phyloP scores from a whole-genome alignment of 2,329 filamentous ascomycete genomes.

The Paecilomyces sp. region DNA sequence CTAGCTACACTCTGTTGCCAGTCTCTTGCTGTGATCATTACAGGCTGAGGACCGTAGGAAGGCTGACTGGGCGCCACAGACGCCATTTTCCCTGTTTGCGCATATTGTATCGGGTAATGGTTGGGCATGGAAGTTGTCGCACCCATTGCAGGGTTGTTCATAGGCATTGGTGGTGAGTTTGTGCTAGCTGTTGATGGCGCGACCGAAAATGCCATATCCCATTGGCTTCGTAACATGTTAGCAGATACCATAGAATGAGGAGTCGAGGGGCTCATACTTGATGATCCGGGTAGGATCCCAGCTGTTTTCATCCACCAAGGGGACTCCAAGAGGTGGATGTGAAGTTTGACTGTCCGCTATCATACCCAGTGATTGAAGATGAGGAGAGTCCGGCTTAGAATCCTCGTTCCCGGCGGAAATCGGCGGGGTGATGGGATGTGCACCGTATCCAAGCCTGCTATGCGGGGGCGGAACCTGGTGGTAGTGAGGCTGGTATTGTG shows the following conservation, averaged over 20 bases:
- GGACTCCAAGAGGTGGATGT: conserved; percentile 43
- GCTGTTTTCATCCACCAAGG: conserved; percentile 57
- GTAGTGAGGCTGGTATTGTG: conserved; percentile 45
- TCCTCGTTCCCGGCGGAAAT: conserved; percentile 66
- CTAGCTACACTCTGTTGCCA: conserved; percentile 44
- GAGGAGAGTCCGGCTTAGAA: conserved; percentile 69
- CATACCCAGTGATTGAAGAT: conserved; percentile 53
- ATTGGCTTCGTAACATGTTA: conserved; percentile 58
- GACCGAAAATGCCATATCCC: conserved; percentile 89
- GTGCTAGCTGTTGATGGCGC: conserved; percentile 40
- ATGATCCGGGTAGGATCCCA: conserved; percentile 89
- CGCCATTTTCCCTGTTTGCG: conserved; percentile 20
- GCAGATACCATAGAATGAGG: conserved; percentile 9
- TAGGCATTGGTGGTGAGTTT: conserved; percentile 35
- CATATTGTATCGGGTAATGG: conserved; percentile 30
- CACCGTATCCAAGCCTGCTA: conserved; percentile 43
- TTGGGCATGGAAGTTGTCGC: conserved; percentile 18
- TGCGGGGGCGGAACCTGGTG: conserved; percentile 35
- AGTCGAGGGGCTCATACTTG: conserved; percentile 57
- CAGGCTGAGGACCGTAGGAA: conserved; percentile 23
- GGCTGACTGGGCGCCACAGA: conserved; percentile 22
- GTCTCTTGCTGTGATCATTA: conserved; percentile 37
- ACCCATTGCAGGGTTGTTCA: conserved; percentile 19
- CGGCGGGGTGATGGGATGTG: conserved; percentile 71
- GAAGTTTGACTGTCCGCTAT: conserved; percentile 28